These are phyloP conservation scores for Saccharomycopsis sp. DNA, from an alignment of 805 yeast species.

Conservation along the genomic window DNA sequence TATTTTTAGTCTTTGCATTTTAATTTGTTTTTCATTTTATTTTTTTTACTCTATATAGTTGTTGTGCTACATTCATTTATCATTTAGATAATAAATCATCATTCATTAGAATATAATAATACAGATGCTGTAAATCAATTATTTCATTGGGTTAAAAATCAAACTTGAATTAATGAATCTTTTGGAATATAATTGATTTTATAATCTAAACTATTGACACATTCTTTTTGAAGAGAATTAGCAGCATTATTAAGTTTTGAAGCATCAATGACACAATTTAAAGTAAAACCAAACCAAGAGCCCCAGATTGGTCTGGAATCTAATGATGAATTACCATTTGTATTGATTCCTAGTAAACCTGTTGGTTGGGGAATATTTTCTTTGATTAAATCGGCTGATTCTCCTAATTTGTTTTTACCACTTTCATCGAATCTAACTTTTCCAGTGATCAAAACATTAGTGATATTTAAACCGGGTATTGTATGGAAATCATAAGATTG, in stretches of 20 bases:
- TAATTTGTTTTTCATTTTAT: too few relatives aligned
- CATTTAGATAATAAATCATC: too few relatives aligned
- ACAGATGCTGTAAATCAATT: too few relatives aligned
- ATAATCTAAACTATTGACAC: slow-evolving; percentile 53
- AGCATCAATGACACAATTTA: slow-evolving; percentile 47
- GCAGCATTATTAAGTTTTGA: slow-evolving; percentile 26
- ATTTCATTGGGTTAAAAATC: too few relatives aligned
- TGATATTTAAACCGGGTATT: slow-evolving; percentile 25
- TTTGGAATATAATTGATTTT: slow-evolving; percentile 56
- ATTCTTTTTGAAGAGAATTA: too few relatives aligned
- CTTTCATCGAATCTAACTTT: slow-evolving; percentile 71
- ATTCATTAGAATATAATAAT: too few relatives aligned
- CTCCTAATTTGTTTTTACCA: slow-evolving; percentile 58
- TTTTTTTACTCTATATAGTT: too few relatives aligned
- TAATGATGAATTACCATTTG: slow-evolving; percentile 15
- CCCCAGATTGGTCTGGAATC: slow-evolving; percentile 49
- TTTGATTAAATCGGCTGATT: slow-evolving; percentile 42
- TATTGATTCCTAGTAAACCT: too few relatives aligned
- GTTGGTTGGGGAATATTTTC: too few relatives aligned
- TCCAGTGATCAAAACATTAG: slow-evolving; percentile 26
- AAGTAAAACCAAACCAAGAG: slow-evolving; percentile 56
- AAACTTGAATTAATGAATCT: slow-evolving; percentile 28
- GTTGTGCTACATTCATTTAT: too few relatives aligned
- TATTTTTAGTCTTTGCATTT: too few relatives aligned
- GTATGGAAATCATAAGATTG: slow-evolving; percentile 34